These are phyloP conservation scores for Hypericum perforatum DNA, from an alignment of 345 rosid species.

Conservation along the genomic window DNA sequence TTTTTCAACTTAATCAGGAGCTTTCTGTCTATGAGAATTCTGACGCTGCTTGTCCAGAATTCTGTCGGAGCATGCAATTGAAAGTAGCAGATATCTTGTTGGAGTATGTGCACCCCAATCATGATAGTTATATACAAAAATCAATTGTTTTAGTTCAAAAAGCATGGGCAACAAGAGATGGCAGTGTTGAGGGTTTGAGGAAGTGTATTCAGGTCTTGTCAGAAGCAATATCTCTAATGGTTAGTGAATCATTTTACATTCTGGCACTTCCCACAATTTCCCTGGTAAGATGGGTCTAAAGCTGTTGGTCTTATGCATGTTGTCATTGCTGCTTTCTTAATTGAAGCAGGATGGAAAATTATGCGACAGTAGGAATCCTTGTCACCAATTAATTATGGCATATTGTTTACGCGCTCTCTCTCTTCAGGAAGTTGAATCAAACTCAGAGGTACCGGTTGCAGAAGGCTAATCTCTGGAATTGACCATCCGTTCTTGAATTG, in stretches of 20 bases:
- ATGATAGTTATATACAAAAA: constrained; percentile 29
- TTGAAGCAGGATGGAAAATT: constrained; percentile 29
- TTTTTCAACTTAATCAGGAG: constrained; percentile 42
- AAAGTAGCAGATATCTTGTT: constrained; percentile 46
- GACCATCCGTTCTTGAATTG: constrained; percentile 6
- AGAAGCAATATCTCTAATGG: constrained; percentile 56
- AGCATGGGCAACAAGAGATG: constrained; percentile 43
- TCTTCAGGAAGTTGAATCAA: constrained; percentile 63
- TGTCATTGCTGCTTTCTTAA: constrained; percentile 14
- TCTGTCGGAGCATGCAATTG: constrained; percentile 45
- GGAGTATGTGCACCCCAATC: constrained; percentile 34
- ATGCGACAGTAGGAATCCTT: constrained; percentile 16
- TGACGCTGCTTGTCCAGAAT: constrained; percentile 32
- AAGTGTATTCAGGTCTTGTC: constrained; percentile 57
- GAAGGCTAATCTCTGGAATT: constrained; percentile 25
- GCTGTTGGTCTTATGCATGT: background rate
- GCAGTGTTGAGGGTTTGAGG: constrained; percentile 39
- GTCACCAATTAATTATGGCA: constrained; percentile 53
- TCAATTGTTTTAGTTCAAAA: constrained; percentile 55
- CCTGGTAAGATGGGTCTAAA: background rate
- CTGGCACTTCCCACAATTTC: background rate
- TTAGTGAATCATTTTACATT: constrained; percentile 15
- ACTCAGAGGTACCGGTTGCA: constrained; percentile 56
- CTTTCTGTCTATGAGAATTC: constrained; percentile 59
- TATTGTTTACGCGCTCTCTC: constrained; percentile 68